Base-by-base conservation (phyloP, 2,329 filamentous ascomycete genomes). In the Rutstroemia sp. region DNA sequence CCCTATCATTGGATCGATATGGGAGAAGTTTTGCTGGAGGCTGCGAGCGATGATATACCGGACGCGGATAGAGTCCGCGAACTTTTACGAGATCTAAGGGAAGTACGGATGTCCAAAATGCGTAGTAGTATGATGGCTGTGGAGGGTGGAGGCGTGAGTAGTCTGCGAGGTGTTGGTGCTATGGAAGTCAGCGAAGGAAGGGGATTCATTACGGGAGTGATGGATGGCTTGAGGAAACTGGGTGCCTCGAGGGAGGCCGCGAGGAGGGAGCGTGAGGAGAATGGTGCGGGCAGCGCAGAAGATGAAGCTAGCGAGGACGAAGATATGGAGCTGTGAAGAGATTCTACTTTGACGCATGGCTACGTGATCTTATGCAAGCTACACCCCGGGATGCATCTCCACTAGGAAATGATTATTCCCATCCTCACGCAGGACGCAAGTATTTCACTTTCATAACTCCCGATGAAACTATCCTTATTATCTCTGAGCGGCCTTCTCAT, bases 1-100 rank as follows among this genome's bases (percentile, higher is more conserved):
- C 94, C 94, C 0, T 97, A 95, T 69, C 92, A 97, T 74, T 99
- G 92, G 92, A 80, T 95, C 44, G 94, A 97, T 73, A 75, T 97
- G 8, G 86, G 88, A 17, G 91, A 96, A 72, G 84, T 95, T 69
- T 76, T 99, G 47, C 80, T 99, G 2, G 87, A 92, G 48, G 87
- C 89, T 55, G 92, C 92, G 4, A 79, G 82, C 25, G 92, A 96
- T 70, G 92, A 96, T 70, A 80, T 97, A 50, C 79, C 82, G 38
- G 77, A 87, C 0, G 79, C 88, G 2, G 86, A 91, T 62, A 82
- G 85, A 62, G 85, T 95, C 7, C 78, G 92, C 6, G 81, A 87
- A 25, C 70, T 95, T 58, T 70, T 96, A 59, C 77, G 92, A 53
- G 92, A 96, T 67, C 71, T 97, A 61, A 79, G 92, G 54, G 92